These are phyloP conservation scores for Echium plantagineum DNA, from an alignment of 257 asterid genomes.

Conservation along the genomic window DNA sequence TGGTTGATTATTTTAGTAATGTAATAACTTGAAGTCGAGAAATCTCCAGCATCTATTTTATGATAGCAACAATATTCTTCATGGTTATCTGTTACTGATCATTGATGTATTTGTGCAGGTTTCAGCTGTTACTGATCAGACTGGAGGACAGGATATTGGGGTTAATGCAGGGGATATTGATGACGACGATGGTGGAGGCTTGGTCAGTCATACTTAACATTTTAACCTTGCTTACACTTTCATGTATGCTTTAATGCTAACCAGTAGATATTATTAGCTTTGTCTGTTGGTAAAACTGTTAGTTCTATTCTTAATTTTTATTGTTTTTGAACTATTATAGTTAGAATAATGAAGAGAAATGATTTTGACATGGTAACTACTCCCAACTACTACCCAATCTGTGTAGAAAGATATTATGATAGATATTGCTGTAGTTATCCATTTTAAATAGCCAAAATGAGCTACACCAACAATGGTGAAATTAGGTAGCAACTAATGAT, in stretches of 20 bases:
- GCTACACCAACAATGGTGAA: not conserved
- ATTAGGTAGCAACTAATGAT: not conserved
- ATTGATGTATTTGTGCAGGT: conserved; percentile 29
- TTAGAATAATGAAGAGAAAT: too few relatives aligned
- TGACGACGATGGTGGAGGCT: conserved; percentile 49
- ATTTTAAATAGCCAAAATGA: not conserved
- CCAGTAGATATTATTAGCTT: not conserved
- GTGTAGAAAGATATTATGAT: too few relatives aligned
- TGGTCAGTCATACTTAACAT: conserved; percentile 46
- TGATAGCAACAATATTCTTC: too few relatives aligned
- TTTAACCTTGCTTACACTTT: not conserved
- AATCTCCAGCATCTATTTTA: too few relatives aligned
- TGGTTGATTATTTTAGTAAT: too few relatives aligned
- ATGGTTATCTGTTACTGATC: not conserved
- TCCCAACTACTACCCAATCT: too few relatives aligned
- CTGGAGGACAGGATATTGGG: conserved; percentile 44
- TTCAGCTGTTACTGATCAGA: conserved; percentile 54
- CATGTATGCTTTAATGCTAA: not conserved
- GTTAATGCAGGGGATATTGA: conserved; percentile 53
- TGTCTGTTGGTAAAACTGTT: not conserved
- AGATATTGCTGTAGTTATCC: not conserved
- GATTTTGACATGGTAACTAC: too few relatives aligned
- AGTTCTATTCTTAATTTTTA: too few relatives aligned
- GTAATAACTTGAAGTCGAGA: too few relatives aligned
- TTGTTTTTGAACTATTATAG: too few relatives aligned